Evolutionary conservation across 2,329 filamentous ascomycete species (phyloP), one percentile per base, ranked within the genome.

Genomic region (Nigrospora oryzae): DNA sequence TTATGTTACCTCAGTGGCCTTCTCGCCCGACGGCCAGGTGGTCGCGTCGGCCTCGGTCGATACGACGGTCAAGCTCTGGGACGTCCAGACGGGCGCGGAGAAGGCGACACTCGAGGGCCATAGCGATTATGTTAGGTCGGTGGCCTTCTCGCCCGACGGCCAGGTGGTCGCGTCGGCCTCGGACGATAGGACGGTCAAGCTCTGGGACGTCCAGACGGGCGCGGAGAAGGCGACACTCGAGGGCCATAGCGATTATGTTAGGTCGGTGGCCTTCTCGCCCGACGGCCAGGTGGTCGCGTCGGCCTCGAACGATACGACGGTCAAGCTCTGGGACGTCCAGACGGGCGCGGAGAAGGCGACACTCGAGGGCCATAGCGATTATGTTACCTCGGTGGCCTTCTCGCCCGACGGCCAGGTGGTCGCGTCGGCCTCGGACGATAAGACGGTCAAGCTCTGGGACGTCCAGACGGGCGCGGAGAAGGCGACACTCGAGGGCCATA

Each of bases 401-500:
- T 43, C 42, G 17, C 15, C 42, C 2, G 42, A 43, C 17, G 19
- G 34, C 12, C 15, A 32, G 13, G 34, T 17, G 2, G 3, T 43
- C 10, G 16, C 28, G 28, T 43, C 35, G 42, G 42, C 16, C 12
- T 43, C 42, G 36, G 5, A 98, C 84, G 93, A 98, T 74, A 93
- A 93, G 72, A 96, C 91, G 71, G 97, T 91, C 71, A 98, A 97
- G 93, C 89, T 98, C 63, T 98, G 93, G 93, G 93, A 97, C 71
- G 83, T 97, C 63, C 98, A 98, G 83, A 93, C 97, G 86, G 96
- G 90, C 70, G 97, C 97, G 87, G 93, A 98, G 81, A 86, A 98
- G 65, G 97, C 97, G 87, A 97, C 91, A 56, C 89, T 98, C 68
- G 91, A 89, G 15, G 37, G 31, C 28, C 28, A 16, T 16, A 11